Conservation (phyloP, 441 rosid genomes). For the Populus hybrid region DNA sequence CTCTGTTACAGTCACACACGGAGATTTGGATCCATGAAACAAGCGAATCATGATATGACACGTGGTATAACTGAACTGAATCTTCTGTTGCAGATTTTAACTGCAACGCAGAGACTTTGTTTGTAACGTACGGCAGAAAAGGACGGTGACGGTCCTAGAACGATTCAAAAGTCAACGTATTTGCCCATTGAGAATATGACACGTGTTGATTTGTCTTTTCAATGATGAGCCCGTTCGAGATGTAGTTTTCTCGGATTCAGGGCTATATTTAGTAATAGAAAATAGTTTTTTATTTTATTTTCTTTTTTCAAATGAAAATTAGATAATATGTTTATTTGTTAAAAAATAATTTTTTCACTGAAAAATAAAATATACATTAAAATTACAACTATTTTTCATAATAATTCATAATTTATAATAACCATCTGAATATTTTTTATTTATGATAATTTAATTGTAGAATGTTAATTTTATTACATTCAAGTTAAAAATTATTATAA, state of each 20-base stretch:
- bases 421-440: too few species aligned
- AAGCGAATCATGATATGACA: slow-evolving; percentile 14
- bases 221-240: not conserved
- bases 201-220: not conserved
- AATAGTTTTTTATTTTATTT: too few species aligned
- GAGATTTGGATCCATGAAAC: not conserved
- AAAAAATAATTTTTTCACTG: too few species aligned
- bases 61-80: not conserved
- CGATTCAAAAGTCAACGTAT: not conserved
- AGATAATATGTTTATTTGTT: too few species aligned
- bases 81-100: not conserved
- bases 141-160: not conserved
- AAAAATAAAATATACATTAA: too few species aligned
- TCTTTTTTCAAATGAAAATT: too few species aligned
- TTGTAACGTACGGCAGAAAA: not conserved
- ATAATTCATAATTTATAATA: too few species aligned
- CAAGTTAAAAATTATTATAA: too few species aligned
- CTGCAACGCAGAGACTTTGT: not conserved
- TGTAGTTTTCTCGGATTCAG: too few species aligned
- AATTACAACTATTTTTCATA: too few species aligned
- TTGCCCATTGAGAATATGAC: not conserved
- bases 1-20: not conserved
- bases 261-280: not conserved
- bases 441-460: too few species aligned
- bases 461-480: too few species aligned